phyloP scores from a whole-genome alignment of 805 yeast genomes.

The Candida adriatica region DNA sequence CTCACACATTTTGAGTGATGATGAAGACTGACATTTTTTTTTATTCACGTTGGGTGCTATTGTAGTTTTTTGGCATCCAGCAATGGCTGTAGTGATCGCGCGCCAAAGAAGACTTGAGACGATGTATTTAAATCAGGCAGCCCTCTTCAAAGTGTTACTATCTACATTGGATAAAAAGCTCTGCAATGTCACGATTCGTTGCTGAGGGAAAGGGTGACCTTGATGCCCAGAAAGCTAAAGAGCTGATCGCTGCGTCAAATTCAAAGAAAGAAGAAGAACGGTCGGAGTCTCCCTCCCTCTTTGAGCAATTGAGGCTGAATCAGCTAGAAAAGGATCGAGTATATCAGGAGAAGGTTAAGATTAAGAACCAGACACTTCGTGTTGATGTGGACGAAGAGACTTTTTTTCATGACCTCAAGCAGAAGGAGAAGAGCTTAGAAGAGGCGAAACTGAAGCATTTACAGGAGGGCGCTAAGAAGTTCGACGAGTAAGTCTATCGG shows the following conservation, averaged over 20 bases:
- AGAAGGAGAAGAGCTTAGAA: slow-evolving; percentile 9
- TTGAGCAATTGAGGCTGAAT: slow-evolving; percentile 24
- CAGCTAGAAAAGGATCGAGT: slow-evolving; percentile 19
- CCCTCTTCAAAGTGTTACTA: background rate
- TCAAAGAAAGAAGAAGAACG: slow-evolving; percentile 18
- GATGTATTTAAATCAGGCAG: too few species aligned
- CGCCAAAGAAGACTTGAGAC: background rate
- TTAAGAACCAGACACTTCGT: slow-evolving; percentile 16
- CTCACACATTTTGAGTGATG: slow-evolving; percentile 39
- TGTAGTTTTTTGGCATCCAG: too few species aligned
- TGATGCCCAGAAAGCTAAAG: slow-evolving; percentile 13
- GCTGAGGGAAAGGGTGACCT: slow-evolving; percentile 23
- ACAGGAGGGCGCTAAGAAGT: slow-evolving; percentile 14
- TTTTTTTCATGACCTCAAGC: slow-evolving; percentile 14
- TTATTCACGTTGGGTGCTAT: too few species aligned
- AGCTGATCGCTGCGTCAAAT: slow-evolving; percentile 13
- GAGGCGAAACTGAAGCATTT: slow-evolving; percentile 13
- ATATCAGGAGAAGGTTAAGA: slow-evolving; percentile 19
- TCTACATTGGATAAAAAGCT: background rate
- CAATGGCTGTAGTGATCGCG: background rate
- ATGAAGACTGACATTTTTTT: slow-evolving; percentile 20
- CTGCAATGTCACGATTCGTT: slow-evolving; percentile 22
- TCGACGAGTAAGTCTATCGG: slow-evolving; percentile 21
- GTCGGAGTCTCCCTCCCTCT: slow-evolving; percentile 18
- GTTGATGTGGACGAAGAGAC: slow-evolving; percentile 16